Evolutionary conservation across 202 grass and related monocot species (phyloP), one percentile per base, ranked within the genome.

Genomic region (Musa balbisiana): DNA sequence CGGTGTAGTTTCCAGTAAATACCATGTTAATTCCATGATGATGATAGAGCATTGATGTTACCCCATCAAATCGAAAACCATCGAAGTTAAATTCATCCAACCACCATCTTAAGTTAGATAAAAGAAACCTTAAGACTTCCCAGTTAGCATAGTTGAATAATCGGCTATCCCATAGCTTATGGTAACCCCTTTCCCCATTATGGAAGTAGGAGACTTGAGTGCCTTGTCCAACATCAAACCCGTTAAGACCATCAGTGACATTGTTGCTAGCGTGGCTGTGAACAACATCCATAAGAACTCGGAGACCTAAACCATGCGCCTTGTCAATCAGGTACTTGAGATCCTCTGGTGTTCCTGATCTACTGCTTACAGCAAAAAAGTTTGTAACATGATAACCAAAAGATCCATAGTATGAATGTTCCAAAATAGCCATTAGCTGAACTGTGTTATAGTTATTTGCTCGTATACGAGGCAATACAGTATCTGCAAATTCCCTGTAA

Each of bases 311-410:
- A 75, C 79, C 83, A 75, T 98, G 94, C n/a, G 94, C 94, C 67
- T 93, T 93, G 85, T 98, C 94, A 79, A 98, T 86, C 80, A 98
- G 81, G 83, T 93, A 98, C 79, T 93, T 98, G 70, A 93, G 88
- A 81, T 93, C 94, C 68, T 98, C 94, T 73, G 94, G 94, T 63
- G 94, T 91, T 17, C 94, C 94, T 72, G 86, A 98, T 89, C 94
- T 91, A 76, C 86, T 91, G 79, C 88, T 93, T 67, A 87, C 84
- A 69, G 94, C 94, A 27, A 97, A 97, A 82, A 93, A 97, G 80
- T 97, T 97, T 15, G 93, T 97, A 53, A 97, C 94, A 70, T 97
- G 94, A 82, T 97, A 97, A 24, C 94, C 94, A 80, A 93, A 97
- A 76, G 90, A 97, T 81, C 88, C 94, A 89, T 97, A 97, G 81